Base-by-base conservation (phyloP, 2,329 filamentous ascomycete genomes). In the Byssoonygena ceratinophila region DNA sequence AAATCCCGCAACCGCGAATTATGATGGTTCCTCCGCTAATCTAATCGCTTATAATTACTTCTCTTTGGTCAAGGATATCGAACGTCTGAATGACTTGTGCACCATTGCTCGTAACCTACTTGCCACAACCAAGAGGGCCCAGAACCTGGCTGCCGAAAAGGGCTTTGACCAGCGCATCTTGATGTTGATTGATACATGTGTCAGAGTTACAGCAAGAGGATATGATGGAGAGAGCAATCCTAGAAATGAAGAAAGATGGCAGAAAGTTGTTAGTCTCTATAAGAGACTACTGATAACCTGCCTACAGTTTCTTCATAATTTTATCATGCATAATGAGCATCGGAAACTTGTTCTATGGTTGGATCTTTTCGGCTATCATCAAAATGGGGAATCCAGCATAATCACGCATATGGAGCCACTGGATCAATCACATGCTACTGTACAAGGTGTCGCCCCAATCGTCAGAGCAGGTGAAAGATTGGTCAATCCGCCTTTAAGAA, bases 281-380 rank as follows among this genome's bases (percentile, higher is more conserved):
- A 83, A 84, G 67, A 79, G 80, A 59, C 69, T 83, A 16, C 70
- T 83, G 59, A 82, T 83, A 52, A 82, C 79, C 2, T 79, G 78
- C 56, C 70, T 84, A n/a, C 81, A 83, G 61, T 82, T 82, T 58
- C 66, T 83, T 52, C 81, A 83, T 66, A 83, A 83, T 57, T 75
- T 83, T 46, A 79, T 82, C 44, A 80, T 80, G 61, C 76, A 80
- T 55, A 84, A 84, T 58, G 80, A 84, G 65, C 74, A 80, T 54
- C 71, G 79, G 36, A 83, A 84, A 60, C 71, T 83, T 59, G 78
- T 82, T 59, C 71, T 84, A 1, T 84, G 80, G 80, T 66, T 83
- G 34, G 77, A 81, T 62, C 69, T 84, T 1, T 84, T 84, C 59
- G 81, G 82, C 48, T 78, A 77, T 56, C 73, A 77, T 47, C 71